Base-by-base conservation (phyloP, 805 yeast genomes). In the Saturnispora diversa region DNA sequence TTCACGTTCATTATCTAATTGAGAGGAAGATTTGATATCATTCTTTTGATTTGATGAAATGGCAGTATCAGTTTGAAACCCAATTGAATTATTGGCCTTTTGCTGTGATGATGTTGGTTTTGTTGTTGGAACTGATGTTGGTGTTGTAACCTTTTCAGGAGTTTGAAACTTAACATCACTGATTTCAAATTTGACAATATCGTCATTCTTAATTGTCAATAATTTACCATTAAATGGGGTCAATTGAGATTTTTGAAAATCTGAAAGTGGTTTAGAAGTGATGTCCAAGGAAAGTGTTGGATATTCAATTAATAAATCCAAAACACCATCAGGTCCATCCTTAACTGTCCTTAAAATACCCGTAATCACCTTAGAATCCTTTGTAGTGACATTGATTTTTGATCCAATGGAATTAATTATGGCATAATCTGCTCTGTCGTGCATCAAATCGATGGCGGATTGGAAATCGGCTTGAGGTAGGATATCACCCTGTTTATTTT, bases 21-120 rank as follows among this genome's bases (percentile, higher is more conserved):
- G 52, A 5, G 21, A 12, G n/a, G 31, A 9, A 3, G 22, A 3
- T 19, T 12, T 19, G 17, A 3, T 17, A 11, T 5, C 8, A 12
- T 9, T 23, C 15, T 34, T 34, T 11, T 13, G 6, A 24, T 51
- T 49, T 5, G 77, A 72, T 5, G 90, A 76, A 39, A 92, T 90
- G 56, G 84, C 97, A 2, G 78, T 63, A 59, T 90, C 98, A 1
- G 96, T 92, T 57, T 74, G 77, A 66, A 90, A 90, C 10, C 60
- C 58, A 23, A 36, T 43, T 15, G 43, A 13, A 15, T 39, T 45
- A 7, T 45, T n/a, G 7, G 11, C n/a, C n/a, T n/a, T n/a, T n/a
- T n/a, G n/a, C 15, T 16, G 10, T n/a, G 28, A 11, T 23, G 37
- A 12, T 27, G 17, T 33, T 20, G 40, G 10, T 6, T 36, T 34